Evolutionary conservation across 176 grass and related monocot genomes (phyloP), one percentile per base, ranked within the genome.

Genomic region (Dactylis glomerata): DNA sequence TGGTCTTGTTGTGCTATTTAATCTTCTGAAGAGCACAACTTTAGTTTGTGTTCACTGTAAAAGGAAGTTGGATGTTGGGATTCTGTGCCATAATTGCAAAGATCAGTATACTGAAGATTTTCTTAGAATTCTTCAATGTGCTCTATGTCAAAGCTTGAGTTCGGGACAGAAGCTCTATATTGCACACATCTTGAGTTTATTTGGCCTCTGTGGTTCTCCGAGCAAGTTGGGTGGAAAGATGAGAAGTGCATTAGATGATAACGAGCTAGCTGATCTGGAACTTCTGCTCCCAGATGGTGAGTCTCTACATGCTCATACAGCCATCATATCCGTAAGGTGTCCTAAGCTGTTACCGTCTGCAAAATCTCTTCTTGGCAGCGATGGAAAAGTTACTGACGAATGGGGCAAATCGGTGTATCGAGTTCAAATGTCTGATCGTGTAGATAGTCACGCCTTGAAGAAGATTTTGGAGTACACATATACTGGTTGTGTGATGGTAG

Each of bases 381-480:
- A 88, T 37, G 88, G 38, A 69, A 54, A 84, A 68, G 22, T 6
- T 55, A 52, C 78, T 51, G 50, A 90, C 85, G 49, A 59, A 84
- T 49, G 9, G 6, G 13, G 26, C 34, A 83, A 55, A 83, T 81
- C 79, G 63, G 17, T 37, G 66, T 85, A 73, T 77, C 68, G 55
- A 45, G 69, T 98, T 50, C 86, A 87, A 66, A 93, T 98, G 72
- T 98, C 96, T 32, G 87, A 90, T 52, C 92, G 83, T 58, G 91
- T 98, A 77, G 89, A 93, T 85, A 88, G 83, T 65, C 67, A 6
- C 13, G 87, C 91, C 75, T 59, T 98, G 68, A 80, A 80, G 66
- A 98, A 90, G 81, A 74, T 95, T 83, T 78, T 98, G 91, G 93
- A 91, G 54, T 95, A 98, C 51, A 32, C 91, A 46, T 98, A 95